These are phyloP conservation scores for Coemansia sp. DNA, from an alignment of 192 early-diverging fungal genomes.

Conservation along the genomic window DNA sequence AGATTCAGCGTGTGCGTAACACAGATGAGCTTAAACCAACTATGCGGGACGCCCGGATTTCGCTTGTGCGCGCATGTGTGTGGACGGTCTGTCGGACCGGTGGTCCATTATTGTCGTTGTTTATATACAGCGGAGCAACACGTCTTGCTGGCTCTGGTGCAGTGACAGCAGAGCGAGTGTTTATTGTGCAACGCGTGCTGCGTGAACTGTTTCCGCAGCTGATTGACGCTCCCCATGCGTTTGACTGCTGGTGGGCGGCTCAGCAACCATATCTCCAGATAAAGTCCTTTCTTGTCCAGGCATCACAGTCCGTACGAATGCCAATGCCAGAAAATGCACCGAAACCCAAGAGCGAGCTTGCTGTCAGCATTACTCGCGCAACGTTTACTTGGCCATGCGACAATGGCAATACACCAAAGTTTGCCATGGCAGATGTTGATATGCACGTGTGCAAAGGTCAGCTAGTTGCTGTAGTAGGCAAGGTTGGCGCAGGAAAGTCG, in stretches of 20 bases:
- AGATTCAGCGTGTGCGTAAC: conserved; percentile 15
- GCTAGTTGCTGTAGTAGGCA: conserved; percentile 73
- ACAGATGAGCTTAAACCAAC: conserved; percentile 6
- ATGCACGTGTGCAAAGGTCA: conserved; percentile 59
- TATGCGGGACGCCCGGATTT: background rate
- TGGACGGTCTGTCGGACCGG: conserved; percentile 24
- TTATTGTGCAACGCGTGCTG: conserved; percentile 33
- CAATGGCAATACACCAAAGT: conserved; percentile 8
- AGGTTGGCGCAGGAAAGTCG: conserved; percentile 85
- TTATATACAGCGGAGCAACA: conserved; percentile 23
- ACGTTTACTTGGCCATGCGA: conserved; percentile 12
- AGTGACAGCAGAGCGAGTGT: conserved; percentile 28
- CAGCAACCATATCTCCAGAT: conserved; percentile 21
- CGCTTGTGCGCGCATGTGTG: conserved; percentile 6
- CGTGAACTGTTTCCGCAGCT: conserved; percentile 39
- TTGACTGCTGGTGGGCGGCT: conserved; percentile 44
- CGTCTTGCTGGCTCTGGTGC: background rate
- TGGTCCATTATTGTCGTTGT: conserved; percentile 29
- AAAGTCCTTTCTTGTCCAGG: background rate
- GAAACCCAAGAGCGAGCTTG: background rate
- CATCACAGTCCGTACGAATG: background rate
- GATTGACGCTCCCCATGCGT: conserved; percentile 34
- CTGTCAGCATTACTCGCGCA: conserved; percentile 10
- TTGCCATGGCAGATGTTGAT: conserved; percentile 57
- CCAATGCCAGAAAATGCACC: background rate